Evolutionary conservation across 306 rosid genomes (phyloP), one percentile per base, ranked within the genome.

Genomic region (Hippophae tibetana): DNA sequence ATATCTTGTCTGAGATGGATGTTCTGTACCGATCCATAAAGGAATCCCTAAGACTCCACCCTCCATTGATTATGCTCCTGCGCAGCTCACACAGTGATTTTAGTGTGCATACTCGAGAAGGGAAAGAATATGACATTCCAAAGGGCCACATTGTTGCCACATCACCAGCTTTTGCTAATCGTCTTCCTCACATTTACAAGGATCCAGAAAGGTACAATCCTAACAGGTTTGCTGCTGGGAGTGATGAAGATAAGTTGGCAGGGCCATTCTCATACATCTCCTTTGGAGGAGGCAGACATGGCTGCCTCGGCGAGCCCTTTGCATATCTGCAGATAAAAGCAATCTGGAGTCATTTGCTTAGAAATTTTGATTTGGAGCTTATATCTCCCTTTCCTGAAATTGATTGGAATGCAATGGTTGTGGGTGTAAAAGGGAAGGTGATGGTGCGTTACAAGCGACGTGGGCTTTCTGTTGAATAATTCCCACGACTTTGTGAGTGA

Each of bases 341-440:
- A 43, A 87, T 92, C 43, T 92, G 96, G 98, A 78, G 84, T 72
- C 95, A 85, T 58, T 76, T 92, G 77, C 88, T 92, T 58, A 92
- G 98, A 76, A 92, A 92, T 64, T 92, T 92, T 58, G 98, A 92
- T 55, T 64, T 92, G 61, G 98, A 92, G 73, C 79, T 85, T 55
- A 48, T 83, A 8, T 92, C 96, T 25, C 95, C 95, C 13, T 92
- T 92, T 62, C 98, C 98, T 5, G 95, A 92, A 76, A 85, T 75
- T 9, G 98, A 87, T 66, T 92, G 96, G 98, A 87, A 92, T 72
- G 98, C 98, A 77, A 92, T 92, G 98, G 96, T 92, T 61, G 98
- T 92, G 0, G 98, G 98, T 48, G 98, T 92, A 55, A 92, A 92
- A 63, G 98, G 96, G 38, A 76, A 85, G 72, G 96, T 85, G 43